Evolutionary conservation across 2,329 filamentous ascomycete genomes (phyloP).

Genomic region (Botrytis tulipae): DNA sequence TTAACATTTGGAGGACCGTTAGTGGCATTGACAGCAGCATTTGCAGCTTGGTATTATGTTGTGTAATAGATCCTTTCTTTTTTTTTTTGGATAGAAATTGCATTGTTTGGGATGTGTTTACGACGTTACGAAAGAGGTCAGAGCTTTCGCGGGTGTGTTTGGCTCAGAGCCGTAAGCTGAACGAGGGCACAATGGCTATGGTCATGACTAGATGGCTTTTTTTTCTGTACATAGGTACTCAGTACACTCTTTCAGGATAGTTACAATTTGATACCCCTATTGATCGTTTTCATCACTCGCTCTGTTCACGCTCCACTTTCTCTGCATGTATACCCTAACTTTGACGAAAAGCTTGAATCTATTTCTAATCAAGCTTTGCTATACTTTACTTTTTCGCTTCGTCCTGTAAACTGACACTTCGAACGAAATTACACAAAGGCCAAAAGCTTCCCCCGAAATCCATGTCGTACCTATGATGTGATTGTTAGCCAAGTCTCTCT

Average conservation of each 20-base stretch:
- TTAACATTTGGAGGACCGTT: slow-evolving; percentile 8
- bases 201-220: not conserved
- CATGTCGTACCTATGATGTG: slow-evolving; percentile 67
- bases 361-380: not conserved
- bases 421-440: slow-evolving; percentile 42
- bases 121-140: not conserved
- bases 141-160: not conserved
- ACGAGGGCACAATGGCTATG: not conserved
- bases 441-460: slow-evolving; percentile 70
- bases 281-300: not conserved
- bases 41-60: slow-evolving; percentile 21
- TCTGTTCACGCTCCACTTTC: not conserved
- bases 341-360: not conserved
- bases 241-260: slow-evolving; percentile 15
- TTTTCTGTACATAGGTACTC: not conserved
- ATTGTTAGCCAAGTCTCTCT: not conserved
- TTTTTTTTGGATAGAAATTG: not conserved
- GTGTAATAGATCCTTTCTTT: not conserved
- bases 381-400: not conserved
- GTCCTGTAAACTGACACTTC: slow-evolving; percentile 26
- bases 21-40: slow-evolving; percentile 12
- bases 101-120: not conserved
- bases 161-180: not conserved
- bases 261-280: slow-evolving; percentile 20
- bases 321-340: not conserved